Percentiles rank a stretch among this genome's conserved stretches.
phyloP scores from a whole-genome alignment of 805 yeast genomes.

The Cyberlindnera amylophila region DNA sequence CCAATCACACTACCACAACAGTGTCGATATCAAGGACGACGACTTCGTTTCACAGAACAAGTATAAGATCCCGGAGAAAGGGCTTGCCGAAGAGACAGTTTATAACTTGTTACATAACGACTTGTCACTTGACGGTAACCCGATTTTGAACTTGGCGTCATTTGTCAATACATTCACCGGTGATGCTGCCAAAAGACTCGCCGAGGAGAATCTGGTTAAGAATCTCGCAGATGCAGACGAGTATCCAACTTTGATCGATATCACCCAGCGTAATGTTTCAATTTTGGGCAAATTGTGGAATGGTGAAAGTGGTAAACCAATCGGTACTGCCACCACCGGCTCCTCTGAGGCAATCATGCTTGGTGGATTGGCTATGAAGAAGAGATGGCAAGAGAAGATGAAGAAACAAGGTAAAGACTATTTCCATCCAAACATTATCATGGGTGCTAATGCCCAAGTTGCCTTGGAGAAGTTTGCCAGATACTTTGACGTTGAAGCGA shows the following conservation, averaged over 20 bases:
- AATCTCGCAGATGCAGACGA: conserved; percentile 92
- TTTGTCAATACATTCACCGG: conserved; percentile 77
- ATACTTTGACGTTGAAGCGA: conserved; percentile 86
- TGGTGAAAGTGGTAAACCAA: conserved; percentile 51
- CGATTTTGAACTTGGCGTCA: conserved; percentile 80
- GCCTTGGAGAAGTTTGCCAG: conserved; percentile 93
- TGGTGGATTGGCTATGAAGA: conserved; percentile 91
- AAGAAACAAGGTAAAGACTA: conserved; percentile 54
- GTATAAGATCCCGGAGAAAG: conserved; percentile 55
- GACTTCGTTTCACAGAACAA: conserved; percentile 34
- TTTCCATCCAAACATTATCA: conserved; percentile 74
- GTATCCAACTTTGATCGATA: conserved; percentile 78
- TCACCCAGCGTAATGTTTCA: conserved; percentile 79
- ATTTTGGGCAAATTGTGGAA: conserved; percentile 81
- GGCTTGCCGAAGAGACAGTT: conserved; percentile 49
- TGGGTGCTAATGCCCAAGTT: conserved; percentile 93
- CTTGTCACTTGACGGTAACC: conserved; percentile 77
- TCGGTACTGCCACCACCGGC: conserved; percentile 92
- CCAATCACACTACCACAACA: conserved; percentile 24
- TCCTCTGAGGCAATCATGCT: conserved; percentile 92
- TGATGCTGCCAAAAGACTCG: conserved; percentile 49
- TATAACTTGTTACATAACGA: conserved; percentile 68
- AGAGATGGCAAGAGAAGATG: conserved; percentile 74
- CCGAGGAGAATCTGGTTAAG: conserved; percentile 71
- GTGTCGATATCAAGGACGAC: conserved; percentile 11